Conservation (phyloP, 106 monocot species). For the Triglochin maritima region DNA sequence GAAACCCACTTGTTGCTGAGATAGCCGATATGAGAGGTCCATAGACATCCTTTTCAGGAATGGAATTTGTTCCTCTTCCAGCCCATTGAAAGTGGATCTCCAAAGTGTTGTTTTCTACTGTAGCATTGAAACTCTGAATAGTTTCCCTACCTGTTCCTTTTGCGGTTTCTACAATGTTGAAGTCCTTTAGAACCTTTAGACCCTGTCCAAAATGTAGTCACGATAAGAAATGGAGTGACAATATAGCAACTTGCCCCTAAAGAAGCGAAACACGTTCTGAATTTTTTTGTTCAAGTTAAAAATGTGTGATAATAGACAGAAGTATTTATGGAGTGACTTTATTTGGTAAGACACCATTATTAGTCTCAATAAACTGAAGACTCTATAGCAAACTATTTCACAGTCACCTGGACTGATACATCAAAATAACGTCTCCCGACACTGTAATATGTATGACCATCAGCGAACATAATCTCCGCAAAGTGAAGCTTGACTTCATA, state of each 20-base stretch:
- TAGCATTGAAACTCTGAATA: conserved; percentile 3
- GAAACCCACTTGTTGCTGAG: conserved; percentile 8
- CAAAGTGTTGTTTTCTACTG: background rate
- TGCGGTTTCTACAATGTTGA: conserved; percentile 14
- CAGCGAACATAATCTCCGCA: conserved; percentile 16
- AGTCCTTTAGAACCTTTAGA: conserved; percentile 6
- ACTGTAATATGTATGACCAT: conserved; percentile 8
- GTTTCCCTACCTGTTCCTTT: conserved; percentile 9
- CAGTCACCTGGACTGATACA: conserved; percentile 16
- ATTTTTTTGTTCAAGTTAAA: too few species aligned
- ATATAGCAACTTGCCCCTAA: too few species aligned
- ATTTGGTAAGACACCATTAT: too few species aligned
- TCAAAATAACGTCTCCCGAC: conserved; percentile 19
- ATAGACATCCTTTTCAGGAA: conserved; percentile 11
- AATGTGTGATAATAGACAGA: too few species aligned
- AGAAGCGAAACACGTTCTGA: too few species aligned
- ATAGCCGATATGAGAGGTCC: conserved; percentile 25
- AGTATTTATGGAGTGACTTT: too few species aligned
- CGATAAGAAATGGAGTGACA: too few species aligned
- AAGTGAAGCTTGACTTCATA: conserved; percentile 20
- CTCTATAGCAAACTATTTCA: background rate
- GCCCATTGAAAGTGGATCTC: conserved; percentile 12
- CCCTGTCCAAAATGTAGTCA: conserved; percentile 7
- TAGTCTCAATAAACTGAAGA: too few species aligned
- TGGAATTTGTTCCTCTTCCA: conserved; percentile 12